Conservation (phyloP, 208 protist genomes). For the Trypanosoma lewisi region DNA sequence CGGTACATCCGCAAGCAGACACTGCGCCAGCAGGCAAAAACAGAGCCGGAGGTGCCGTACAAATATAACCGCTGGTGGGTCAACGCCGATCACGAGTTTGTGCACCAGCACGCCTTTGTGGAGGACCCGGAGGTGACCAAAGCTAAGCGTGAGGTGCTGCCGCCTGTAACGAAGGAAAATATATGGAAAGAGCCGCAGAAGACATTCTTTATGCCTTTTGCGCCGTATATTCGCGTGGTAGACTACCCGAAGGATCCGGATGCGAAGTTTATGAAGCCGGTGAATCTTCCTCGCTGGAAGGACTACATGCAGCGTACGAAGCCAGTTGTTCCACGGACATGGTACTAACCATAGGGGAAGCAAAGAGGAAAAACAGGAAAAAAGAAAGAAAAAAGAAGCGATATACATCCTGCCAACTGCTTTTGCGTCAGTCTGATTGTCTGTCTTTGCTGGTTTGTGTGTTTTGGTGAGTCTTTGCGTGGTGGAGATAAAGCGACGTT, state of each 20-base stretch:
- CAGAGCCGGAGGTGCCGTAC: conserved; percentile 57
- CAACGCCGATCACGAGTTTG: conserved; percentile 87
- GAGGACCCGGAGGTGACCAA: conserved; percentile 82
- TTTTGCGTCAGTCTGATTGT: no score
- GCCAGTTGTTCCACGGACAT: conserved; percentile 83
- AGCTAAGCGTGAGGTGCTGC: conserved; percentile 58
- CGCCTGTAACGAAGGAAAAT: conserved; percentile 77
- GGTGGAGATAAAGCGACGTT: no score
- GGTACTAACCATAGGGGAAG: conserved; percentile 54
- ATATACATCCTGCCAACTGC: conserved; percentile 7
- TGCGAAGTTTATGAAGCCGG: conserved; percentile 80
- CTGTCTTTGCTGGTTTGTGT: no score
- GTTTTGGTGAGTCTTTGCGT: no score
- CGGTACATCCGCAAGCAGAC: conserved; percentile 62
- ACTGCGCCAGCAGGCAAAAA: conserved; percentile 23
- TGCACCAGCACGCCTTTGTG: conserved; percentile 84
- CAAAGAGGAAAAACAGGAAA: not conserved
- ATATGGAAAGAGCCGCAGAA: conserved; percentile 83
- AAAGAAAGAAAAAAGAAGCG: conserved; percentile 3
- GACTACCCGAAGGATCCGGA: conserved; percentile 89
- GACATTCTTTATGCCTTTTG: conserved; percentile 88
- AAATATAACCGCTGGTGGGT: conserved; percentile 92
- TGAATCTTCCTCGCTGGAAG: conserved; percentile 89
- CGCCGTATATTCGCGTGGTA: conserved; percentile 79
- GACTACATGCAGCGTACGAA: conserved; percentile 92